Conservation (phyloP, 805 yeast species). For the Starmerella apicola region DNA sequence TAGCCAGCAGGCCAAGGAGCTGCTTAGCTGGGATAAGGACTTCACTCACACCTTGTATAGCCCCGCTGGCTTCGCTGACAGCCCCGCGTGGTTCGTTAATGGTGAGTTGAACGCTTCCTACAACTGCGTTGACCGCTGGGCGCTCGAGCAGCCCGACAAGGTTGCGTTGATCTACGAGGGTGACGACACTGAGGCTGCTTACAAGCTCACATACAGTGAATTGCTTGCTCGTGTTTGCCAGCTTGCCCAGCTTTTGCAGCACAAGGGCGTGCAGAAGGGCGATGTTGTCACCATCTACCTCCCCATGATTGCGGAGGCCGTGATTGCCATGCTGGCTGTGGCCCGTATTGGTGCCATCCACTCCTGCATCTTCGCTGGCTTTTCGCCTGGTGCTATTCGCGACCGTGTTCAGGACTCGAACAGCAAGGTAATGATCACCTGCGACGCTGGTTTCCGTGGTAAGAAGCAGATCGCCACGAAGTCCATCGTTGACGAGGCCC, state of each 20-base stretch:
- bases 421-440: slow-evolving; percentile 76
- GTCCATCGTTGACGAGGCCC: slow-evolving; percentile 89
- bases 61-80: slow-evolving; percentile 23
- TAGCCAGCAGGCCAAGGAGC: slow-evolving; percentile 60
- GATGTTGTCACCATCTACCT: slow-evolving; percentile 92
- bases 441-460: slow-evolving; percentile 93
- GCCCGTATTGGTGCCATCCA: slow-evolving; percentile 92
- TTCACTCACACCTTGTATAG: slow-evolving; percentile 42
- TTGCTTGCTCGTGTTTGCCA: slow-evolving; percentile 71
- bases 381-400: slow-evolving; percentile 79
- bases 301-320: slow-evolving; percentile 97
- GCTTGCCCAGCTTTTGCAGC: slow-evolving; percentile 69
- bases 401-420: slow-evolving; percentile 86
- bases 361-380: slow-evolving; percentile 94
- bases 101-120: slow-evolving; percentile 89
- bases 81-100: slow-evolving; percentile 78
- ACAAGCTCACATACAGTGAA: slow-evolving; percentile 72
- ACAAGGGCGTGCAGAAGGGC: slow-evolving; percentile 85
- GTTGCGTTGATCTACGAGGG: slow-evolving; percentile 69
- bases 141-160: slow-evolving; percentile 73
- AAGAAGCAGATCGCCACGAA: slow-evolving; percentile 75
- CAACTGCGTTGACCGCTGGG: slow-evolving; percentile 94
- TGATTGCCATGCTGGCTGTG: slow-evolving; percentile 86
- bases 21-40: slow-evolving; percentile 68
- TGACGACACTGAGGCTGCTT: slow-evolving; percentile 68